phyloP scores from a whole-genome alignment of 768 basidiomycete genomes.

The Trametes maxima region DNA sequence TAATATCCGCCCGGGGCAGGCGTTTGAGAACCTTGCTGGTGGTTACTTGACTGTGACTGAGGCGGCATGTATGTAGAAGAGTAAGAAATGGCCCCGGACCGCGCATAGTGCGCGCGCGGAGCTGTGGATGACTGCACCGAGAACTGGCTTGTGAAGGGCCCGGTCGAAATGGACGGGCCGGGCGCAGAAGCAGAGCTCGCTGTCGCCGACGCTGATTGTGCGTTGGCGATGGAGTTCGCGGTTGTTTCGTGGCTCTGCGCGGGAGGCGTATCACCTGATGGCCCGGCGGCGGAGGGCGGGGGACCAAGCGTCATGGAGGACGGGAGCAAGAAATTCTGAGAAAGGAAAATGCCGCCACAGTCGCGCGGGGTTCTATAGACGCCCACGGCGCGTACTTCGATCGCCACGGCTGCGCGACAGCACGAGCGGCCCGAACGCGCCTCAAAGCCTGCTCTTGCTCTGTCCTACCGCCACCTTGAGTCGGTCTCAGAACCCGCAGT shows the following conservation, averaged over 20 bases:
- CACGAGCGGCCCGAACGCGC: background rate
- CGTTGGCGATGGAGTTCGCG: background rate
- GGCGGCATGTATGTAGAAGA: background rate
- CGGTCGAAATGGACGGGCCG: conserved; percentile 11
- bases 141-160: conserved; percentile 15
- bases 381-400: conserved; percentile 8
- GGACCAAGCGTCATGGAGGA: conserved; percentile 43
- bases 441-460: background rate
- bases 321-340: conserved; percentile 8
- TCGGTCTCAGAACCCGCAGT: no score
- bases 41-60: background rate
- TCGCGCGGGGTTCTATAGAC: background rate
- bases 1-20: background rate
- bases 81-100: background rate
- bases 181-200: background rate
- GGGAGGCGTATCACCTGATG: conserved; percentile 32
- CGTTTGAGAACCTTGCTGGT: background rate
- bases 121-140: conserved; percentile 17
- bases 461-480: no score
- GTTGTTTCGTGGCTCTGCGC: background rate
- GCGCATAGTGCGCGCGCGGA: conserved; percentile 2
- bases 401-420: background rate
- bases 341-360: conserved; percentile 22
- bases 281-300: conserved; percentile 44
- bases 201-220: background rate